Evolutionary conservation across 148 eudicot species (phyloP).

Genomic region (Hydrangea macrophylla): DNA sequence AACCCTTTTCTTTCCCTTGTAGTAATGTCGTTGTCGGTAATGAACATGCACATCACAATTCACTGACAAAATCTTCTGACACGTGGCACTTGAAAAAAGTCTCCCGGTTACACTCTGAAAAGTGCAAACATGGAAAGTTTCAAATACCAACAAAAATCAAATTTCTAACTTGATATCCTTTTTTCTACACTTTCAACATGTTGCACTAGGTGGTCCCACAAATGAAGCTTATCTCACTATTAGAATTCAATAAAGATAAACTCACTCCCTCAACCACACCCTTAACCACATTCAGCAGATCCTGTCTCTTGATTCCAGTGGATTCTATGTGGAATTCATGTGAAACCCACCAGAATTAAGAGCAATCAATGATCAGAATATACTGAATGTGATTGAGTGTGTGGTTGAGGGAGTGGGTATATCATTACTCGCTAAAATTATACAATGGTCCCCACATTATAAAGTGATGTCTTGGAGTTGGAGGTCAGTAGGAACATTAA

Average conservation of each 20-base stretch:
- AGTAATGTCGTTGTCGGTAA: too few species aligned
- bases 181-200: background rate
- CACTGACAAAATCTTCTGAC: background rate
- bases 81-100: background rate
- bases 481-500: too few species aligned
- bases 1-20: background rate
- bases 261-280: too few species aligned
- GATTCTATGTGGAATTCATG: too few species aligned
- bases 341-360: too few species aligned
- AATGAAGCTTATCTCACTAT: background rate
- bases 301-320: too few species aligned
- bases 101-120: conserved; percentile 11
- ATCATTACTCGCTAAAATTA: too few species aligned
- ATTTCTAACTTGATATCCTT: background rate
- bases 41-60: background rate
- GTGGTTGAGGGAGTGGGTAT: too few species aligned
- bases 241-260: too few species aligned
- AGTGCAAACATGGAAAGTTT: conserved; percentile 15
- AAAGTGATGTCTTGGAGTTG: background rate
- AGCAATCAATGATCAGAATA: too few species aligned
- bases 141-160: conserved; percentile 11
- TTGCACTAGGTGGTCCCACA: conserved; percentile 3
- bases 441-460: background rate
- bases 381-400: too few species aligned
- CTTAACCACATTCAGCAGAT: too few species aligned